Conservation (phyloP, 2,329 filamentous ascomycete genomes). For the Aspergillus pseudotamarii region DNA sequence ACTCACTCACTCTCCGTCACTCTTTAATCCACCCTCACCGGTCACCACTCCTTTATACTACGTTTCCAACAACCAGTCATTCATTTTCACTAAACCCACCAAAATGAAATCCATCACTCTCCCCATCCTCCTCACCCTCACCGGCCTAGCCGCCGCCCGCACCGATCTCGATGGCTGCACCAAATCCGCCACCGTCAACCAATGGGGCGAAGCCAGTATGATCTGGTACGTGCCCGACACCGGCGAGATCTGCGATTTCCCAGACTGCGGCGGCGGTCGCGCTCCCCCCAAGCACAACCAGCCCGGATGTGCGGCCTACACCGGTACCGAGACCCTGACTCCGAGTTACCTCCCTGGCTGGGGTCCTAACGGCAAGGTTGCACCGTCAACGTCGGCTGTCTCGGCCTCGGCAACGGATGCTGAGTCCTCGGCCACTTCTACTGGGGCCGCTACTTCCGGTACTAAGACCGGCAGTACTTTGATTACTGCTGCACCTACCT, state of each 20-base stretch:
- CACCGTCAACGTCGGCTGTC: not conserved
- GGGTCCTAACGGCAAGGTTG: not conserved
- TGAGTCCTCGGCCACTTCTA: not conserved
- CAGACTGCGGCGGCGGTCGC: constrained; percentile 69
- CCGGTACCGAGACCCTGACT: constrained; percentile 21
- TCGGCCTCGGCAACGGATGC: not conserved
- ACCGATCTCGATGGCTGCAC: constrained; percentile 30
- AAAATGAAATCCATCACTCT: constrained; percentile 26
- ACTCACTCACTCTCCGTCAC: constrained; percentile 1
- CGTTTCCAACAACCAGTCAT: constrained; percentile 7
- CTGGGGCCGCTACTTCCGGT: not conserved
- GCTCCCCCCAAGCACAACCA: constrained; percentile 66
- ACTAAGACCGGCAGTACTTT: not conserved
- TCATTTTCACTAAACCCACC: not conserved
- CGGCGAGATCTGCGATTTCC: constrained; percentile 65
- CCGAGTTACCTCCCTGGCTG: not conserved
- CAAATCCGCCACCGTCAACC: constrained; percentile 28
- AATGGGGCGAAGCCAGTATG: constrained; percentile 31
- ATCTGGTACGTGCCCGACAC: constrained; percentile 64
- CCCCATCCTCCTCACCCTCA: constrained; percentile 22
- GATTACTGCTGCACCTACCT: not conserved
- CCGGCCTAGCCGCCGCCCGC: constrained; percentile 21
- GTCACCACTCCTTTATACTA: not conserved
- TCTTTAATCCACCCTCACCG: not conserved
- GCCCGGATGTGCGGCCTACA: constrained; percentile 56